Evolutionary conservation across 192 early-diverging fungal genomes (phyloP), one percentile per base, ranked within the genome.

Genomic region (Podila horticola): DNA sequence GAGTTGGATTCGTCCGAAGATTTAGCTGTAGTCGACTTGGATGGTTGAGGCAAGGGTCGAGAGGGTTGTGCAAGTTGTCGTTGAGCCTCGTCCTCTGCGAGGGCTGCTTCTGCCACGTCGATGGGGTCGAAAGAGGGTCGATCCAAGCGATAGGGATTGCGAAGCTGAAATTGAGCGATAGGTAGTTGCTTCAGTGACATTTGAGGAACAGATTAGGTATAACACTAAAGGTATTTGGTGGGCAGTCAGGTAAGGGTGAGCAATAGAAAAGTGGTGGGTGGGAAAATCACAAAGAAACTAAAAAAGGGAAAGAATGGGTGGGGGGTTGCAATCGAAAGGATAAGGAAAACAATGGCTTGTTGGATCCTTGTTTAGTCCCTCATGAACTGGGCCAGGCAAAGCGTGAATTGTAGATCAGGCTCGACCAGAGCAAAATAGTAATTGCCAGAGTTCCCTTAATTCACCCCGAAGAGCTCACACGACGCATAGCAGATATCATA

Each of bases 101-200:
- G 57, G 4, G 67, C 45, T 9, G 67, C 11, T 48, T 69, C 62
- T 48, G 36, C 51, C 0, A 81, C 66, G 2, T 81, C 77, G 7
- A 29, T 20, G 5, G 70, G 52, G 41, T 81, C 71, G 52, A 68
- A 81, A 5, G 26, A 24, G 24, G 77, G 71, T 26, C 77, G 66
- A 29, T 81, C 77, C 36, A 81, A 34, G 20, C 77, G 77, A 48
- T 81, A 81, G 17, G 77, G 77, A n/a, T 81, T 81, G 4, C 77
- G 77, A 29, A 73, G 62, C 62, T 69, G 77, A 20, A 81, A 81
- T 11, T 59, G 66, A 0, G 70, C 26, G 1, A 48, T 34, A 69
- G 58, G 77, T 7, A 61, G 22, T n/a, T 72, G 70, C 31, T 69
- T 67, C 61, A 51, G 31, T n/a, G 70, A 49, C 70, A 81, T 72